phyloP scores from a whole-genome alignment of 148 eudicot species.

The Linanthus parryae region DNA sequence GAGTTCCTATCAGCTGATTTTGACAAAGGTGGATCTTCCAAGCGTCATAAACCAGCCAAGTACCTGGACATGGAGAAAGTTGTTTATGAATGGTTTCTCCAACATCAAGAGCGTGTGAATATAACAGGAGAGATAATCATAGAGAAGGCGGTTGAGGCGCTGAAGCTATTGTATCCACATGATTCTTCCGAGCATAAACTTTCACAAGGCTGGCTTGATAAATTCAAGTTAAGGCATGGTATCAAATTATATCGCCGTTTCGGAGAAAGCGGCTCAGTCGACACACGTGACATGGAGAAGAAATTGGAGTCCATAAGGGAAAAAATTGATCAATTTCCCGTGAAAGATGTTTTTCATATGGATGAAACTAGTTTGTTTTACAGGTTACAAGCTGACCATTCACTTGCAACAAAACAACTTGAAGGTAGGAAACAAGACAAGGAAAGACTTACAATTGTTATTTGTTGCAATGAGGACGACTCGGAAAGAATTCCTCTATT shows the following conservation, averaged over 20 bases:
- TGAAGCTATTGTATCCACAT: slow-evolving; percentile 3
- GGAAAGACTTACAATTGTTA: slow-evolving; percentile 6
- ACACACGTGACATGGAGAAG: slow-evolving; percentile 9
- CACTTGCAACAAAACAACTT: too few relatives aligned
- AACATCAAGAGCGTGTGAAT: slow-evolving; percentile 11
- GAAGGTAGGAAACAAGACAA: slow-evolving; percentile 12
- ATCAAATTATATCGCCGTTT: slow-evolving; percentile 4
- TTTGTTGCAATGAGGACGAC: too few relatives aligned
- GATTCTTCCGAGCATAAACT: neutral
- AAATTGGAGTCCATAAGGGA: slow-evolving; percentile 5
- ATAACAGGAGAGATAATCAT: slow-evolving; percentile 8
- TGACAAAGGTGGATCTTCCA: neutral
- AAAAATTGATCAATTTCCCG: slow-evolving; percentile 6
- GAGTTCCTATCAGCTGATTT: neutral
- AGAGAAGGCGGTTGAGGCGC: slow-evolving; percentile 5
- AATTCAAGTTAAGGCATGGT: slow-evolving; percentile 7
- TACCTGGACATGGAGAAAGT: slow-evolving; percentile 5
- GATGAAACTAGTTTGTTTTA: neutral
- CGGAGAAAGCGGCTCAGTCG: slow-evolving; percentile 9
- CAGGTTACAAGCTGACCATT: slow-evolving; percentile 9
- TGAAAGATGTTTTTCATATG: slow-evolving; percentile 10
- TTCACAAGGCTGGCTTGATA: slow-evolving; percentile 11
- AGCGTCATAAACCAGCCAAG: slow-evolving; percentile 5
- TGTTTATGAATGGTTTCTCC: slow-evolving; percentile 12
- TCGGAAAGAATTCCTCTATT: too few relatives aligned